Base-by-base conservation (phyloP, 202 grass and related monocot species). In the Schoenoplectus triqueter region DNA sequence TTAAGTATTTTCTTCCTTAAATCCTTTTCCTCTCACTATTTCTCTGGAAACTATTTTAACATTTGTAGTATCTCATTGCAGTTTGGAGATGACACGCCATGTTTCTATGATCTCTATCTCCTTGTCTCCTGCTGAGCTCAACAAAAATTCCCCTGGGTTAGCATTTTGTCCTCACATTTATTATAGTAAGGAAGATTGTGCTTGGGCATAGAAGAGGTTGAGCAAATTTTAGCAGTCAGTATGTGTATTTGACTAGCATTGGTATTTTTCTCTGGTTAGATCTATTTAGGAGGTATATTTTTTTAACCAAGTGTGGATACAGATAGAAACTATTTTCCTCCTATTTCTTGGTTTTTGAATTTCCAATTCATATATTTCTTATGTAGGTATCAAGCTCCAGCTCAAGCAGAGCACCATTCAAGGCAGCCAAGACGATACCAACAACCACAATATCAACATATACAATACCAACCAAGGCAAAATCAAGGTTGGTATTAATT, bases 61-160 rank as follows among this genome's bases (percentile, higher is more conserved):
- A 39, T 54, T 84, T 69, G 15, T 69, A 5, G 60, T 74, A 11
- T 46, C 55, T 78, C 51, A 45, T 82, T 88, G 50, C 89, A 98
- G 95, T 74, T 89, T 98, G 89, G 95, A 98, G 85, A 98, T 90
- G 91, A 98, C 95, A 48, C 89, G 95, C 45, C 95, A 95, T 93
- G 95, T 98, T 86, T 98, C 95, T 81, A 98, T 95, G 95, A 90
- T 98, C 45, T 98, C 95, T 46, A 89, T 98, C 84, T 92, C 91
- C 17, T 81, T 98, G 18, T 98, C 95, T 70, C 87, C 88, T 13
- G 89, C 88, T 65, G 92, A 98, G 80, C 85, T 93, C 20, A 80
- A 95, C 85, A 93, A 88, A 72, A 90, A 62, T 79, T 92, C 92
- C 21, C 86, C 87, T 15, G 95, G 95, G 95, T 98, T 91, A 64